Conservation (phyloP, 2,329 filamentous ascomycete species). For the Scedosporium apiospermum region DNA sequence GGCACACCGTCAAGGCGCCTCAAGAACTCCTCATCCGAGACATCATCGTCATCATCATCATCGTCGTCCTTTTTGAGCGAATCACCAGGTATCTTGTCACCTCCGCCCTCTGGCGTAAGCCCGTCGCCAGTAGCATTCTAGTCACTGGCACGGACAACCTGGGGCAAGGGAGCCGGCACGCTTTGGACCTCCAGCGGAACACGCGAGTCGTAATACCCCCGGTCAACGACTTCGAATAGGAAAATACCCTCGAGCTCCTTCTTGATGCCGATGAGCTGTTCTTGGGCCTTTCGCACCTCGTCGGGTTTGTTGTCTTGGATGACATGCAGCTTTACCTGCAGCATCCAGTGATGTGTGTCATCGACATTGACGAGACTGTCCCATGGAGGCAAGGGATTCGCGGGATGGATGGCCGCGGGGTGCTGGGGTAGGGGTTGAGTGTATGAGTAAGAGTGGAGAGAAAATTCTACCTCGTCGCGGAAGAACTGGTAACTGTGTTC, state of each 20-base stretch:
- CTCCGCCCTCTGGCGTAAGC: neutral
- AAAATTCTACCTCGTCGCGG: constrained; percentile 44
- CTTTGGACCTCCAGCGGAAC: constrained; percentile 27
- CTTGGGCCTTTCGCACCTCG: constrained; percentile 44
- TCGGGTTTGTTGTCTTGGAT: constrained; percentile 48
- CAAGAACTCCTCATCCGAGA: neutral
- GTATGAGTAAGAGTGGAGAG: constrained; percentile 37
- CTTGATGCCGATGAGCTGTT: constrained; percentile 36
- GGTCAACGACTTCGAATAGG: constrained; percentile 41
- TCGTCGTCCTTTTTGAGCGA: neutral
- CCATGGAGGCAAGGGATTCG: constrained; percentile 33
- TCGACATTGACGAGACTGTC: constrained; percentile 38
- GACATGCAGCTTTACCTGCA: constrained; percentile 44
- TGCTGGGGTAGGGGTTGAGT: constrained; percentile 21
- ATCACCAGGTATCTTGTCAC: neutral
- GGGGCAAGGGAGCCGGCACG: constrained; percentile 22
- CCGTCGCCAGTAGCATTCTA: neutral
- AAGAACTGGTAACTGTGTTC: constrained; percentile 46
- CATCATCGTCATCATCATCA: neutral
- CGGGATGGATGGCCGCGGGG: constrained; percentile 5
- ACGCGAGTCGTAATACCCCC: constrained; percentile 44
- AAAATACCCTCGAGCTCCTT: constrained; percentile 42
- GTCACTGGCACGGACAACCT: constrained; percentile 13
- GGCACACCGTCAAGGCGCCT: neutral
- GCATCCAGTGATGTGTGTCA: constrained; percentile 40